A percentile compares a stretch with the other conserved stretches of the same genome.
These are phyloP conservation scores for Crucihimalaya himalaica DNA, from an alignment of 345 rosid genomes.

Conservation along the genomic window DNA sequence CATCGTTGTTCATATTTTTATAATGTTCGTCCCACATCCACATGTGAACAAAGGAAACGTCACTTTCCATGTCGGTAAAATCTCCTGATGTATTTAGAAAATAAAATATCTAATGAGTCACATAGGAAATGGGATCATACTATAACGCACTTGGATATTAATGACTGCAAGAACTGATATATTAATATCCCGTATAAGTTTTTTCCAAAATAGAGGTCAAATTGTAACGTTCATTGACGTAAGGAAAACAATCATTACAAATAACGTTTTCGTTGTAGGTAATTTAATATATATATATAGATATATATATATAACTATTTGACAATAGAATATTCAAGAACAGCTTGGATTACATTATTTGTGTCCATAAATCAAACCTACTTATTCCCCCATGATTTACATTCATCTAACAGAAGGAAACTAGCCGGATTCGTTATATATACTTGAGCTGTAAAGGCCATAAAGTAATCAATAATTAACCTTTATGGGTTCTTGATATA, in stretches of 20 bases:
- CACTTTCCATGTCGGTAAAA: constrained; percentile 9
- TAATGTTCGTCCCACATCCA: not conserved
- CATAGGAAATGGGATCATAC: not conserved
- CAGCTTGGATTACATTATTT: constrained; percentile 27
- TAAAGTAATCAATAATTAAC: not conserved
- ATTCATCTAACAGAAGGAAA: not conserved
- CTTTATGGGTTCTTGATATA: not conserved
- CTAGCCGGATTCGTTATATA: constrained; percentile 8
- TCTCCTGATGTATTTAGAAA: not conserved
- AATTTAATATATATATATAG: constrained; percentile 8
- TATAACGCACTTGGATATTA: not conserved
- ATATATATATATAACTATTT: not conserved
- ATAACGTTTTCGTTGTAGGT: constrained; percentile 14
- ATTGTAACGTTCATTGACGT: constrained; percentile 22
- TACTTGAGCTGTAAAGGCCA: constrained; percentile 16
- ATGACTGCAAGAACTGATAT: not conserved
- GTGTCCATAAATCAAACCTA: constrained; percentile 13
- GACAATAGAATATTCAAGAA: constrained; percentile 28
- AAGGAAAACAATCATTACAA: constrained; percentile 22
- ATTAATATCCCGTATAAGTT: not conserved
- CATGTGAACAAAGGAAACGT: constrained; percentile 2
- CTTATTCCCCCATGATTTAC: not conserved
- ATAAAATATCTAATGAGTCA: not conserved
- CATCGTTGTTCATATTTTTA: not conserved
- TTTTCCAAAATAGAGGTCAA: constrained; percentile 13